Conservation (phyloP, 108 stramenopile genomes). For the Skeletonema menzelii region DNA sequence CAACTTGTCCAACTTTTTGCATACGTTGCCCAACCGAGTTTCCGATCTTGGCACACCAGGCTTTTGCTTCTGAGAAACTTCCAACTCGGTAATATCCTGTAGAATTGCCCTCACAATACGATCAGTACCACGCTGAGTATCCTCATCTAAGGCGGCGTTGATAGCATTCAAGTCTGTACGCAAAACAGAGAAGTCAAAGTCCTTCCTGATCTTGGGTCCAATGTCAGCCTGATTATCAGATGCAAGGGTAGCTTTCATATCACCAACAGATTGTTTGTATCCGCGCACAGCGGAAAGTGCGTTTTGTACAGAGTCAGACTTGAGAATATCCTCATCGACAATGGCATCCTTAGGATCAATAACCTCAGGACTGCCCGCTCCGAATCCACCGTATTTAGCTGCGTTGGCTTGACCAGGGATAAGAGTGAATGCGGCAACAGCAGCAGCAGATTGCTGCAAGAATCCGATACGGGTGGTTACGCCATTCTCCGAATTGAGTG, state of each 20-base stretch:
- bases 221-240: conserved; percentile 76
- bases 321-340: conserved; percentile 68
- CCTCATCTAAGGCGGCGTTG: conserved; percentile 91
- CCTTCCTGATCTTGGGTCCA: conserved; percentile 68
- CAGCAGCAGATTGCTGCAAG: conserved; percentile 52
- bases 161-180: conserved; percentile 79
- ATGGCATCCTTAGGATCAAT: conserved; percentile 77
- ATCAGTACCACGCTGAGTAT: conserved; percentile 92
- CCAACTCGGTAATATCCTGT: conserved; percentile 91
- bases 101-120: conserved; percentile 87
- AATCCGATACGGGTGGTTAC: conserved; percentile 56
- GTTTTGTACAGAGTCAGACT: conserved; percentile 68
- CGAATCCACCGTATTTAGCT: conserved; percentile 79
- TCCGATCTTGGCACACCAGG: conserved; percentile 82
- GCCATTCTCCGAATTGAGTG: conserved; percentile 39
- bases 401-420: conserved; percentile 73
- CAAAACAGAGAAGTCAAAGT: conserved; percentile 77
- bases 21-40: conserved; percentile 71
- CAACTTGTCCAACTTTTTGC: conserved; percentile 82
- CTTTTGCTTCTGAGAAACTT: conserved; percentile 80
- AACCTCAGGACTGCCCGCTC: conserved; percentile 74
- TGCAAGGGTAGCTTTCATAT: conserved; percentile 58
- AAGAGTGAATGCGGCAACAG: conserved; percentile 30
- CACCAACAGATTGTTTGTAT: conserved; percentile 55
- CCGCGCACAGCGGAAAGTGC: conserved; percentile 54